phyloP scores from a whole-genome alignment of 108 stramenopile species.

The Parietichytrium sp. region DNA sequence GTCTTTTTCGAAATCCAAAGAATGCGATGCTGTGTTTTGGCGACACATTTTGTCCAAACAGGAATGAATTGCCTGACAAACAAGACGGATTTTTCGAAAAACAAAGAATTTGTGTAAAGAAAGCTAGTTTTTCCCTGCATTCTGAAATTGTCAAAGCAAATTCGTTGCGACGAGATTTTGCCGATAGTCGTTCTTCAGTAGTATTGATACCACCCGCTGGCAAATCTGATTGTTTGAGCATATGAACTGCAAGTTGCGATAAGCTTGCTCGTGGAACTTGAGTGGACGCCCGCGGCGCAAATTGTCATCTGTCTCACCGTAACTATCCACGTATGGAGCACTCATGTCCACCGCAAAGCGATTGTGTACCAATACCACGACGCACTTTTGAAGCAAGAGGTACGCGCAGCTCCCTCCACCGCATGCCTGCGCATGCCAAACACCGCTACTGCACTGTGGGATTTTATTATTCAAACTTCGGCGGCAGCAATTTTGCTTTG shows the following conservation, averaged over 20 bases:
- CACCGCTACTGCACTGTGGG: too few species aligned
- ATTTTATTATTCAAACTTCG: background rate
- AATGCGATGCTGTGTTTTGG: too few species aligned
- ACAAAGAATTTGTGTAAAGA: too few species aligned
- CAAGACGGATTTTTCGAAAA: too few species aligned
- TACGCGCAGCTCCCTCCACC: slow-evolving; percentile 5
- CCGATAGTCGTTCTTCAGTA: background rate
- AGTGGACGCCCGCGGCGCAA: slow-evolving; percentile 3
- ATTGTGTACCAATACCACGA: background rate
- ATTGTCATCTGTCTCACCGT: slow-evolving; percentile 7
- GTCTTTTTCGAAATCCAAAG: too few species aligned
- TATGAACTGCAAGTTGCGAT: background rate
- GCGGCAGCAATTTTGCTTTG: background rate
- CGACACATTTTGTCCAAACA: too few species aligned
- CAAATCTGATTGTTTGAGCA: slow-evolving; percentile 32
- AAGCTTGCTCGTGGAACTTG: background rate
- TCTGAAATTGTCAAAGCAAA: too few species aligned
- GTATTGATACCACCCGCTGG: background rate
- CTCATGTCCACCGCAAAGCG: background rate
- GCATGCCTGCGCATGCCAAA: background rate
- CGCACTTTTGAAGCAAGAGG: background rate
- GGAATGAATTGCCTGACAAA: too few species aligned
- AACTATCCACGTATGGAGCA: slow-evolving; percentile 13
- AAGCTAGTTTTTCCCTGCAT: too few species aligned
- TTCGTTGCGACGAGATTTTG: background rate